These are phyloP conservation scores for Kuraishia borneana DNA, from an alignment of 805 yeast species.

Conservation along the genomic window DNA sequence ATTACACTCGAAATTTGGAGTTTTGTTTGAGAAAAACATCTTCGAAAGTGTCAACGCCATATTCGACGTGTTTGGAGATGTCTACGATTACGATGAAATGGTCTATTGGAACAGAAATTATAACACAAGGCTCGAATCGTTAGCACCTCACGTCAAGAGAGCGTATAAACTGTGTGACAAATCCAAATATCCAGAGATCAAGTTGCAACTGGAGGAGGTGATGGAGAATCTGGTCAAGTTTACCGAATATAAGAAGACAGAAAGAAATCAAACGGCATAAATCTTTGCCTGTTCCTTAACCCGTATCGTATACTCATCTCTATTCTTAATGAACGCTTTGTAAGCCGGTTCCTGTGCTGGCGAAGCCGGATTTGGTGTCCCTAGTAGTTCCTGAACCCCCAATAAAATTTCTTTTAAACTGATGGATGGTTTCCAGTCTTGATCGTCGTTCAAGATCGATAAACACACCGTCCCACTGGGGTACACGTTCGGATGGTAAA, in stretches of 20 bases:
- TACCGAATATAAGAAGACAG: conserved; percentile 58
- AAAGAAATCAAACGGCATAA: conserved; percentile 19
- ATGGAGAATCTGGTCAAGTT: conserved; percentile 61
- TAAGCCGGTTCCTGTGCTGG: conserved; percentile 98
- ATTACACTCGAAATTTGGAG: conserved; percentile 9
- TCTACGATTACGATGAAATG: conserved; percentile 54
- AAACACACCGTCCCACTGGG: conserved; percentile 97
- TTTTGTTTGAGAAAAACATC: conserved; percentile 17
- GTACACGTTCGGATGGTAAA: conserved; percentile 95
- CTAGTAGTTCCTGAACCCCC: conserved; percentile 87
- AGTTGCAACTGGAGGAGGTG: conserved; percentile 56
- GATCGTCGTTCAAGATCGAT: conserved; percentile 85
- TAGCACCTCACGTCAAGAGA: conserved; percentile 36
- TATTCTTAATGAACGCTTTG: conserved; percentile 70
- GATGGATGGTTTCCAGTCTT: conserved; percentile 97
- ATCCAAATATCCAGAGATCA: conserved; percentile 43
- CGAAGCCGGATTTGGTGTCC: conserved; percentile 85
- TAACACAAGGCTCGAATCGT: conserved; percentile 25
- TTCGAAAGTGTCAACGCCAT: conserved; percentile 54
- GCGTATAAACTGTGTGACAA: conserved; percentile 57
- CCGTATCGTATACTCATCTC: conserved; percentile 56
- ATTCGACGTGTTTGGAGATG: conserved; percentile 77
- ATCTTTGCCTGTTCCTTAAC: conserved; percentile 75
- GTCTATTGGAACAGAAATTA: conserved; percentile 51
- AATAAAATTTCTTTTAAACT: conserved; percentile 79